Percentiles rank a stretch among this genome's conserved stretches.
These are phyloP conservation scores for Exophiala phaeomuriformis DNA, from an alignment of 2,329 filamentous ascomycete species.

Conservation along the genomic window DNA sequence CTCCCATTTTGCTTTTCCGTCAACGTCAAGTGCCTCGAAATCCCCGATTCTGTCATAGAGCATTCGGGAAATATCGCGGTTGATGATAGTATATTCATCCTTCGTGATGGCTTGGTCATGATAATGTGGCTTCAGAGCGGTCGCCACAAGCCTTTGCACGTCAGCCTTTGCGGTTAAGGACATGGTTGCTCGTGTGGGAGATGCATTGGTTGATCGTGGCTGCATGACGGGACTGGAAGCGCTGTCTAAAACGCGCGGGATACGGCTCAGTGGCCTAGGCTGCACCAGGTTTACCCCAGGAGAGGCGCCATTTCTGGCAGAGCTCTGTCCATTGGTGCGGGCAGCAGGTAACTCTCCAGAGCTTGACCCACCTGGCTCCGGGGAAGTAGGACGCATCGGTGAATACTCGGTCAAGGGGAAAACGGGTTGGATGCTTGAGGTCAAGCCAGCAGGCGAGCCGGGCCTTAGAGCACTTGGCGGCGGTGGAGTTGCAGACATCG, in stretches of 20 bases:
- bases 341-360: neutral
- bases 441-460: constrained; percentile 60
- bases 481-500: constrained; percentile 36
- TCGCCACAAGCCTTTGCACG: constrained; percentile 80
- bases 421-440: constrained; percentile 63
- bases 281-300: constrained; percentile 16
- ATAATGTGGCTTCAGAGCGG: constrained; percentile 75
- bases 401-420: constrained; percentile 71
- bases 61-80: constrained; percentile 78
- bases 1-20: constrained; percentile 64
- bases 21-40: constrained; percentile 54
- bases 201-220: constrained; percentile 52
- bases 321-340: constrained; percentile 8
- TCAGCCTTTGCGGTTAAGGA: constrained; percentile 79
- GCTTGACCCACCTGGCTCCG: constrained; percentile 20
- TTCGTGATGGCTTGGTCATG: constrained; percentile 70
- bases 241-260: constrained; percentile 26
- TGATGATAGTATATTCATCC: constrained; percentile 88
- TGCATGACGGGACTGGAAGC: constrained; percentile 39
- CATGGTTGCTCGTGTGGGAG: constrained; percentile 59
- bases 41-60: constrained; percentile 65
- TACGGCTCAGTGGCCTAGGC: constrained; percentile 23
- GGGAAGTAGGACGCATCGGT: constrained; percentile 49
- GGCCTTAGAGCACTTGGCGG: constrained; percentile 44
- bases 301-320: neutral